Evolutionary conservation across 805 yeast genomes (phyloP).

Genomic region (Kodamaea hsintzibuensis): DNA sequence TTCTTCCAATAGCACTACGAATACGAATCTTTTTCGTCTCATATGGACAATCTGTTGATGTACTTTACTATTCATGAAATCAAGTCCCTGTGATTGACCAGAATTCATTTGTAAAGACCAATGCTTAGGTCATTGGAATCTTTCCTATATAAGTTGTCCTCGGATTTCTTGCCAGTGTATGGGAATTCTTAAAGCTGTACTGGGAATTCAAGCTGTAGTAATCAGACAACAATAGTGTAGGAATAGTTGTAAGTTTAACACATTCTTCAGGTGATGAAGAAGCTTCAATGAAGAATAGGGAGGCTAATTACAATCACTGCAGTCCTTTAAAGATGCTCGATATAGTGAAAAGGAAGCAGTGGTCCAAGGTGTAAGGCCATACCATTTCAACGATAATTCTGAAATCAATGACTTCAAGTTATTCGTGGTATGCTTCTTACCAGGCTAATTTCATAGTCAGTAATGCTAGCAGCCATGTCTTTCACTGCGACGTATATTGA

Average conservation of each 20-base stretch:
- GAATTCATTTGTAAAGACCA: constrained; percentile 50
- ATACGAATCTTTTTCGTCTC: too few relatives aligned
- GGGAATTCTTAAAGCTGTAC: constrained; percentile 59
- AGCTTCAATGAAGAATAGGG: constrained; percentile 1
- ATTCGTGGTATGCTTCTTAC: constrained; percentile 53
- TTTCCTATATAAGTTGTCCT: constrained; percentile 60
- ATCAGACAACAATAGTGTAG: constrained; percentile 29
- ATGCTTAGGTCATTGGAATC: constrained; percentile 72
- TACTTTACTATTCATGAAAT: constrained; percentile 51
- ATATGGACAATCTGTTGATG: constrained; percentile 58
- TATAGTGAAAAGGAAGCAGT: constrained; percentile 3
- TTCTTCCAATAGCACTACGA: too few relatives aligned
- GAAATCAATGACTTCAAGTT: constrained; percentile 56
- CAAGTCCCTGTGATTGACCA: constrained; percentile 65
- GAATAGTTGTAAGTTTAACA: too few relatives aligned
- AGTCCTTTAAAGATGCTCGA: constrained; percentile 2
- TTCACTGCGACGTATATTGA: constrained; percentile 69
- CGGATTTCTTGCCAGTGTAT: constrained; percentile 59
- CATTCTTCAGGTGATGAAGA: neutral
- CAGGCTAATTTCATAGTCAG: constrained; percentile 69
- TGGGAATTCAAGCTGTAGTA: constrained; percentile 67
- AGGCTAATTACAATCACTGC: neutral
- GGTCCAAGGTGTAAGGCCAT: neutral
- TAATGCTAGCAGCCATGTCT: constrained; percentile 81
- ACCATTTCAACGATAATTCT: constrained; percentile 8